Percentiles rank a stretch among this genome's conserved stretches.
phyloP scores from a whole-genome alignment of 2,329 filamentous ascomycete species.

The Verticillium zaregamsianum region DNA sequence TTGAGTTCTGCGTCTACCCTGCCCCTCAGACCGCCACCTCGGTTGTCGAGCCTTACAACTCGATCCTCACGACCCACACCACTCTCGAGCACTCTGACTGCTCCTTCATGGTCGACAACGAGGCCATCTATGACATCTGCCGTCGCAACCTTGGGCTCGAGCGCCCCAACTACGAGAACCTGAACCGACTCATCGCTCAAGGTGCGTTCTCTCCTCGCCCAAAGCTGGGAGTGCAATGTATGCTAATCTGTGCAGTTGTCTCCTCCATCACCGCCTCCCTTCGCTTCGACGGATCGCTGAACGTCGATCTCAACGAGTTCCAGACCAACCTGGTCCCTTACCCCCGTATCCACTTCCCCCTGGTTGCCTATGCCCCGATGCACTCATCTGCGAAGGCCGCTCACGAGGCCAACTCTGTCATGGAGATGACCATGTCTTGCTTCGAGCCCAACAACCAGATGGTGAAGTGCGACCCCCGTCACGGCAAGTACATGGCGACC shows the following conservation, averaged over 20 bases:
- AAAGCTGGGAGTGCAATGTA: not conserved
- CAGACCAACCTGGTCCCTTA: slow-evolving; percentile 99
- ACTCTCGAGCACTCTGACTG: slow-evolving; percentile 99
- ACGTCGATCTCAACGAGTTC: slow-evolving; percentile 99
- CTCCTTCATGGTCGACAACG: slow-evolving; percentile 99
- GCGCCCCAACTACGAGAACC: slow-evolving; percentile 96
- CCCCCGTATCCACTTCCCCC: slow-evolving; percentile 98
- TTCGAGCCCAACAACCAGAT: slow-evolving; percentile 99
- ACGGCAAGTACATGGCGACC: slow-evolving; percentile 99
- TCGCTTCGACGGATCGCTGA: slow-evolving; percentile 96
- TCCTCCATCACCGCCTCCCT: slow-evolving; percentile 98
- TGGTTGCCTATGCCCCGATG: slow-evolving; percentile 93
- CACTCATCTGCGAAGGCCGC: slow-evolving; percentile 93
- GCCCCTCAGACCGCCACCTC: slow-evolving; percentile 95
- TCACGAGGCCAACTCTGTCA: slow-evolving; percentile 96
- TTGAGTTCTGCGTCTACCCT: slow-evolving; percentile 99
- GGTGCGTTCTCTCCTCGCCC: slow-evolving; percentile 42
- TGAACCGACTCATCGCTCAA: slow-evolving; percentile 98
- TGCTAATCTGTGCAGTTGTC: slow-evolving; percentile 60
- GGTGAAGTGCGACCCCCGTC: slow-evolving; percentile 98
- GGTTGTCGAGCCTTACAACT: slow-evolving; percentile 99
- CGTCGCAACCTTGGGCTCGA: slow-evolving; percentile 95
- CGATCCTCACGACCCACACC: slow-evolving; percentile 97
- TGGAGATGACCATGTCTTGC: slow-evolving; percentile 98
- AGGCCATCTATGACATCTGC: slow-evolving; percentile 99